Base-by-base conservation (phyloP, 495 filamentous ascomycete genomes). In the Podospora tetraspora region DNA sequence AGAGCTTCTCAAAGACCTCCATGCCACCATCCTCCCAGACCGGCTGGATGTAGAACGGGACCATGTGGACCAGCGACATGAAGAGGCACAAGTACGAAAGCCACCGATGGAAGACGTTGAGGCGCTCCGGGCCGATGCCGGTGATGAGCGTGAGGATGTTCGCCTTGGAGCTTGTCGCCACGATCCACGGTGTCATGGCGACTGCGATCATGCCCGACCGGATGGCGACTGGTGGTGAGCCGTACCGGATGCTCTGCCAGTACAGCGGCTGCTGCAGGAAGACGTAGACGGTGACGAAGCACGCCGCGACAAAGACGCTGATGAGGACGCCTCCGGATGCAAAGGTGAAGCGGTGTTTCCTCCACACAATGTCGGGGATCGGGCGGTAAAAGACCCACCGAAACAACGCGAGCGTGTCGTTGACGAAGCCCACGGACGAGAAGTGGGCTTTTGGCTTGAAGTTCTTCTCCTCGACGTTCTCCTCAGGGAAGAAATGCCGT, bases 91-190 rank as follows among this genome's bases (percentile, higher is more conserved):
- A 80, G 73, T 95, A 96, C n/a, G 89, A 91, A 25, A 88, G 85
- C 95, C 95, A 98, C 69, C 94, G 89, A 80, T 98, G 94, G 66
- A 98, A 84, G 32, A 96, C 92, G 72, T 97, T 97, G 63, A 98
- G 84, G 29, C 95, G 84, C 79, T 98, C 94, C 62, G 94, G 94
- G 5, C 93, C 91, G 72, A 98, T 93, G 12, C 94, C 94, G 6
- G 94, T 97, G 68, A 97, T 80, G 70, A 96, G 78, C 5, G 88
- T 89, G 61, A 98, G 87, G 24, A 97, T 71, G 77, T 97, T 98
- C 21, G 92, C 89, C 77, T 97, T 97, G 83, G 92, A 96, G 74
- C 90, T 92, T 16, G 94, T 86, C 7, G 90, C 93, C 23, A 97
- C 78, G 64, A 97, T 93, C 91, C 94, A 98, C 6, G 94, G 94